Conservation (phyloP, 129 eudicot genomes). For the Helianthus tuberosus region DNA sequence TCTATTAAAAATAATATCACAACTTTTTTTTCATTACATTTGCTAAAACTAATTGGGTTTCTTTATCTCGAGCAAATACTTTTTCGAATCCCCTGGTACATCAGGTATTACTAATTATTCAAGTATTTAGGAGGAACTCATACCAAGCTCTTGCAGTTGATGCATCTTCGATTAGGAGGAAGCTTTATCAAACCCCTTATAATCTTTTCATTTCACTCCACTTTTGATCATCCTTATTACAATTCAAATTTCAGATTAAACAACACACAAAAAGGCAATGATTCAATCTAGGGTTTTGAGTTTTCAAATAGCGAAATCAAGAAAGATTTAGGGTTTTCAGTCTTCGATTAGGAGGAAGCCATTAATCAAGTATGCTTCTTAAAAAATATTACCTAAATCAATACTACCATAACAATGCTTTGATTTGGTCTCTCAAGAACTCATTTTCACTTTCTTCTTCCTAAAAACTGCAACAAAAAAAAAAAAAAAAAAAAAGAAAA, state of each 20-base stretch:
- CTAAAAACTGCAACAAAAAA: conserved; percentile 25
- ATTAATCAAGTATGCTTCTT: too few relatives aligned
- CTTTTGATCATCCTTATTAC: conserved; percentile 57
- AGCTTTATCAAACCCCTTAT: conserved; percentile 90
- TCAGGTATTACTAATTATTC: too few relatives aligned
- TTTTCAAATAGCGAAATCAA: conserved; percentile 12
- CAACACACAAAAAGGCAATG: not conserved
- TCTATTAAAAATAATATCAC: too few relatives aligned
- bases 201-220: conserved; percentile 86
- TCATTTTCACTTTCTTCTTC: conserved; percentile 39
- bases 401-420: conserved; percentile 45
- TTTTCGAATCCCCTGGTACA: too few relatives aligned
- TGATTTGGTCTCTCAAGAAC: conserved; percentile 22
- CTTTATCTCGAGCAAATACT: too few relatives aligned
- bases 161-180: conserved; percentile 94
- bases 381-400: conserved; percentile 46
- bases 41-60: too few relatives aligned
- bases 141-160: too few relatives aligned
- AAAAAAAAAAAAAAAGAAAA: too few relatives aligned
- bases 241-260: conserved; percentile 4
- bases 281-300: conserved; percentile 43
- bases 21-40: too few relatives aligned
- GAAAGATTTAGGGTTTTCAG: too few relatives aligned
- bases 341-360: too few relatives aligned
- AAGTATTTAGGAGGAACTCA: too few relatives aligned